Conservation (phyloP, 805 yeast genomes). For the Yarrowia sp. region DNA sequence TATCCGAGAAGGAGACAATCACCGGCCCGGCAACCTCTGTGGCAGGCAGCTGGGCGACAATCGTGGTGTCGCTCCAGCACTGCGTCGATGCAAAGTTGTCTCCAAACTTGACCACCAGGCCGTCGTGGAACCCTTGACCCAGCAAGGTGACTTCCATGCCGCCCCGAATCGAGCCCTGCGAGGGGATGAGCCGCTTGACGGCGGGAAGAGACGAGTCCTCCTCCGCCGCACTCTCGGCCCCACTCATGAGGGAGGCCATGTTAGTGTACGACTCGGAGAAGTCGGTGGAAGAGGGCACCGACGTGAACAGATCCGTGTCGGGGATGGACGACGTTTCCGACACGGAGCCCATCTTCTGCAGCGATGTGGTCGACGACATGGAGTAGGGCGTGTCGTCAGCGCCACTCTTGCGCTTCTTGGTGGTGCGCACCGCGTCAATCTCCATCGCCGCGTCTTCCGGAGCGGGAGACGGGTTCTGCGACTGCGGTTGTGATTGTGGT, state of each 20-base stretch:
- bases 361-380: conserved; percentile 16
- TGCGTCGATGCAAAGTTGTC: conserved; percentile 62
- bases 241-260: conserved; percentile 4
- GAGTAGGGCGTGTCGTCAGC: neutral
- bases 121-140: conserved; percentile 83
- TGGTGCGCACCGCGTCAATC: neutral
- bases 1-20: conserved; percentile 70
- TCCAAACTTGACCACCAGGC: conserved; percentile 83
- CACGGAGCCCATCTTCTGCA: conserved; percentile 21
- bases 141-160: conserved; percentile 92
- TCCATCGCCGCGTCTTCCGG: neutral
- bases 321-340: neutral
- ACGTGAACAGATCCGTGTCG: conserved; percentile 12
- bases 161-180: conserved; percentile 93
- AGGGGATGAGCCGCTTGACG: conserved; percentile 86
- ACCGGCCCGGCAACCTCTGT: conserved; percentile 88
- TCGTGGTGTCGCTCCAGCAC: conserved; percentile 93
- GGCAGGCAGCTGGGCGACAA: conserved; percentile 92
- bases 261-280: conserved; percentile 1
- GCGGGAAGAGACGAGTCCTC: conserved; percentile 43
- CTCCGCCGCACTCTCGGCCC: conserved; percentile 24
- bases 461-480: neutral
- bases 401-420: conserved; percentile 13
- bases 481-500: neutral
- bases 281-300: conserved; percentile 6